Evolutionary conservation across 768 basidiomycete genomes (phyloP), one percentile per base, ranked within the genome.

Genomic region (Strobilomyces confusus): DNA sequence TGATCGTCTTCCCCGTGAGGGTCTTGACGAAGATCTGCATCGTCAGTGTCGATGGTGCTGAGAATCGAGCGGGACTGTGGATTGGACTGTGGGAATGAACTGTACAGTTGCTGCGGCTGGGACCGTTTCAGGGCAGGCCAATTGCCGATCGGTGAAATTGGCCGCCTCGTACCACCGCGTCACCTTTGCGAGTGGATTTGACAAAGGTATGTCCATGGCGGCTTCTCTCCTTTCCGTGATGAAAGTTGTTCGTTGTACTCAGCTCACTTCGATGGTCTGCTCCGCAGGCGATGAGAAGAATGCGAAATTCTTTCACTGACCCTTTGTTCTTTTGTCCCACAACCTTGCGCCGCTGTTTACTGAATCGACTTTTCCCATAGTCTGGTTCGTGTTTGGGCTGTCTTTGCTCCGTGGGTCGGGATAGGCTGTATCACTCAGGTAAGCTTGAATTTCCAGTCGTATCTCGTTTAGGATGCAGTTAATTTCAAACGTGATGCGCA

Each of bases 11-110:
- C 19, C 63, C 63, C 72, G 91, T 95, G 62, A 94, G 89, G 79
- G 92, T 94, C 76, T 82, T 87, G 75, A 87, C 85, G 78, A 87
- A 87, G 72, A 87, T 87, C 73, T 83, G 81, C 82, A 82, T 83
- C 64, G 65, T 67, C 45, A 43, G 34, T 25, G 64, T 54, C 22
- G 55, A 30, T 44, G 48, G 22, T 17, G 58, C 33, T 25, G 47
- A 8, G 46, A 34, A 32, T 17, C 9, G 29, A 44, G 22, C 12
- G 20, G 41, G 25, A 8, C 14, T 55, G 63, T 67, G 62, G 60
- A 61, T 60, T 65, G 48, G 42, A 17, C 17, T 14, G 14, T 0
- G 44, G 44, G 56, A 44, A 59, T 64, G n/a, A n/a, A 11, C 69
- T 71, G 66, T 72, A 71, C 49, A 71, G 69, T 64, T 67, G 14